Evolutionary conservation across 2,329 filamentous ascomycete genomes (phyloP).

Genomic region (Paecilomyces variotii): DNA sequence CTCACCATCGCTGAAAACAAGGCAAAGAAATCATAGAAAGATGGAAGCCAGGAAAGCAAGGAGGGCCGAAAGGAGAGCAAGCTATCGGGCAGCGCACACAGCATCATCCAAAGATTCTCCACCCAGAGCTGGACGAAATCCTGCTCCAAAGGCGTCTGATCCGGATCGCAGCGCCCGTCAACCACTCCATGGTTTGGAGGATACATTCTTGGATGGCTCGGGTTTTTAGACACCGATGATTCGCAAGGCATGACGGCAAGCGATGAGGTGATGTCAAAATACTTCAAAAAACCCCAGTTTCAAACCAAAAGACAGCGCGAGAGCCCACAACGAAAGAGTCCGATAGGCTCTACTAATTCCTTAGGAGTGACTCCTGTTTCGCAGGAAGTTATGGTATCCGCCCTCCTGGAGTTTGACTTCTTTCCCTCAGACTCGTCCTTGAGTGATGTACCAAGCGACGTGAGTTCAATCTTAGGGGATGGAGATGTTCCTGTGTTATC

Average conservation of each 20-base stretch:
- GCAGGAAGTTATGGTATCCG: neutral
- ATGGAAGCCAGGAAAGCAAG: neutral
- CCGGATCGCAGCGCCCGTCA: neutral
- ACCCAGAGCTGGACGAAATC: neutral
- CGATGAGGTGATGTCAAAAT: conserved; percentile 34
- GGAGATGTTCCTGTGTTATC: conserved; percentile 9
- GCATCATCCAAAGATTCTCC: neutral
- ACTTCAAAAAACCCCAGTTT: conserved; percentile 12
- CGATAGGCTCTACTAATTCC: neutral
- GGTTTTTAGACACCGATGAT: conserved; percentile 34
- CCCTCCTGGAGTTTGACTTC: neutral
- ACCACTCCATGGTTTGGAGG: neutral
- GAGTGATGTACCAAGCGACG: conserved; percentile 27
- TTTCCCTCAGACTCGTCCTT: conserved; percentile 27
- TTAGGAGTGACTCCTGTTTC: neutral
- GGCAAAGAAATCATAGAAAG: neutral
- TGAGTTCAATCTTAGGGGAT: conserved; percentile 8
- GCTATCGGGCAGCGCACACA: neutral
- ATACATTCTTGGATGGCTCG: conserved; percentile 5
- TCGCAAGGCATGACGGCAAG: conserved; percentile 26
- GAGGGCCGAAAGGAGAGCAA: neutral
- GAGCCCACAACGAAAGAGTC: neutral
- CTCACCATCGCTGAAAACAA: neutral
- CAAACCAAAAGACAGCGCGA: neutral
- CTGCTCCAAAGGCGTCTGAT: neutral